A percentile compares a stretch with the other conserved stretches of the same genome.
Conservation (phyloP, 177 flowering plant genomes). For the Vitis hybrid region DNA sequence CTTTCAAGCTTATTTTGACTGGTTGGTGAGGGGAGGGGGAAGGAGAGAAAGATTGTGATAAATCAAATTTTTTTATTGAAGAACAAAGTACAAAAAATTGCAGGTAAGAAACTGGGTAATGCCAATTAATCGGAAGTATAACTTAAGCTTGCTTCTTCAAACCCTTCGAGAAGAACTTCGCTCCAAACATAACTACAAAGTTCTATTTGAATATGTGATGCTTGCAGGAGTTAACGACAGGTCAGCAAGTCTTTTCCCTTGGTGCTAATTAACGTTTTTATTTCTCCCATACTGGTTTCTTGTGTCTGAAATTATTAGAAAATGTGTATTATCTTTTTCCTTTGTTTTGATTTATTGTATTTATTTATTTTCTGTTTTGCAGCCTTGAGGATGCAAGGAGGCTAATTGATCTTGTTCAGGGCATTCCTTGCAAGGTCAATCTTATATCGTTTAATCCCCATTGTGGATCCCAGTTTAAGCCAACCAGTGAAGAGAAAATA, state of each 20-base stretch:
- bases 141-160: slow-evolving; percentile 64
- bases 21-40: neutral
- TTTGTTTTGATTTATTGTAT: neutral
- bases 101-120: slow-evolving; percentile 96
- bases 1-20: slow-evolving; percentile 1
- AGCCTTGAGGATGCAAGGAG: slow-evolving; percentile 89
- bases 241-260: slow-evolving; percentile 27
- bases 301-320: neutral
- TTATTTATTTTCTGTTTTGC: slow-evolving; percentile 18
- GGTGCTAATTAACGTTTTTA: neutral
- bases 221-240: slow-evolving; percentile 96
- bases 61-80: too few relatives aligned
- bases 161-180: slow-evolving; percentile 80
- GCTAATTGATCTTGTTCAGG: slow-evolving; percentile 71
- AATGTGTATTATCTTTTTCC: neutral
- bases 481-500: slow-evolving; percentile 79
- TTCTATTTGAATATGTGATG: slow-evolving; percentile 96
- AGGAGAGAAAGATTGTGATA: too few relatives aligned
- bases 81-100: slow-evolving; percentile 10
- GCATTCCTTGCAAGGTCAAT: slow-evolving; percentile 94
- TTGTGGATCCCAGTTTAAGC: slow-evolving; percentile 69
- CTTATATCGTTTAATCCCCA: slow-evolving; percentile 89
- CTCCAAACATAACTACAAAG: slow-evolving; percentile 71
- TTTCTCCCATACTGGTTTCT: neutral
- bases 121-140: slow-evolving; percentile 93